These are phyloP conservation scores for Trichoderma erinaceum DNA, from an alignment of 495 filamentous ascomycete genomes.

Conservation along the genomic window DNA sequence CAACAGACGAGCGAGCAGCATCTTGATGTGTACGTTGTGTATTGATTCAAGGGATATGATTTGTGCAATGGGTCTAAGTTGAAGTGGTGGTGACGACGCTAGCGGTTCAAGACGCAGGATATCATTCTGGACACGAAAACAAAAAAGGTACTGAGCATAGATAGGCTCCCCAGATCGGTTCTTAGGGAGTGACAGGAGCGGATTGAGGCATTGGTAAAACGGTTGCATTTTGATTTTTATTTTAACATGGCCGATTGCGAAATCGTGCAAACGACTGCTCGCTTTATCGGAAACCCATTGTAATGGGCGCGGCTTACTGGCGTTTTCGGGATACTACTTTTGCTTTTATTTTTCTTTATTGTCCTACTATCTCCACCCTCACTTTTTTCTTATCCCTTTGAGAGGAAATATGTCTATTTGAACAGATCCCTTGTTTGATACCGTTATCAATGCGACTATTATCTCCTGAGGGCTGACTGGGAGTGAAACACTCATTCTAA, in stretches of 20 bases:
- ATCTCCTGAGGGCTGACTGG: constrained; percentile 1
- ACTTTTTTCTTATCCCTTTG: not conserved
- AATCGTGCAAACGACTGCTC: constrained; percentile 8
- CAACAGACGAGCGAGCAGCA: not conserved
- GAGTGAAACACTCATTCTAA: not conserved
- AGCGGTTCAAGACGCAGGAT: constrained; percentile 6
- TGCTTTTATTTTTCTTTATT: not conserved
- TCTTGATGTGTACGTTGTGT: not conserved
- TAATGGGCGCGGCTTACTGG: constrained; percentile 8
- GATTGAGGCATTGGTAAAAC: constrained; percentile 6
- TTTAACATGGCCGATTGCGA: not conserved
- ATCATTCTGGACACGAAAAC: constrained; percentile 5
- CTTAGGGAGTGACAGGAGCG: constrained; percentile 4
- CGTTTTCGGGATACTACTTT: constrained; percentile 6
- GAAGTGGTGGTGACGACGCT: not conserved
- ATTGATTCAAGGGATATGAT: constrained; percentile 14
- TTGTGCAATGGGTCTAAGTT: constrained; percentile 7
- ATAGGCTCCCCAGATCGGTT: constrained; percentile 11
- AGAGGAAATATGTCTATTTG: constrained; percentile 9
- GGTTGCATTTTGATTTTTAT: constrained; percentile 2
- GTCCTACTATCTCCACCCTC: constrained; percentile 1
- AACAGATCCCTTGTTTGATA: constrained; percentile 11
- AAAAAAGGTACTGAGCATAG: constrained; percentile 8
- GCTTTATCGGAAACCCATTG: constrained; percentile 4
- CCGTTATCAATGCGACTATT: constrained; percentile 14